These are phyloP conservation scores for Byssochlamys sp. DNA, from an alignment of 2,329 filamentous ascomycete genomes.

Conservation along the genomic window DNA sequence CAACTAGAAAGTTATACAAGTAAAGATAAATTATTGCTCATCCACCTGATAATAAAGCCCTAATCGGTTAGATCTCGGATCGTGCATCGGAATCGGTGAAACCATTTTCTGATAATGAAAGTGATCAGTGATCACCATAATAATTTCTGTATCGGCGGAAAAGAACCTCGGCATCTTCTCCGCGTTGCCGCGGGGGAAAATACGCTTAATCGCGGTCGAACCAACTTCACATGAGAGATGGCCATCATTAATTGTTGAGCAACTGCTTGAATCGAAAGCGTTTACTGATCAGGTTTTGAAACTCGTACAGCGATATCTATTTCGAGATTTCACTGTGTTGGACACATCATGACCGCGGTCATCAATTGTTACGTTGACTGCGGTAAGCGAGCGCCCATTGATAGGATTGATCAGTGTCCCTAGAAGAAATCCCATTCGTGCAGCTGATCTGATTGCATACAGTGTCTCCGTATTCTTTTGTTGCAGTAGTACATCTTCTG, in stretches of 20 bases:
- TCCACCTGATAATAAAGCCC: not conserved
- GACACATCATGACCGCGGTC: slow-evolving; percentile 44
- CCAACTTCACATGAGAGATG: not conserved
- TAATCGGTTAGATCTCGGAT: not conserved
- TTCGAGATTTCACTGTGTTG: not conserved
- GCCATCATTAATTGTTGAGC: not conserved
- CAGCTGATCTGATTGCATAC: not conserved
- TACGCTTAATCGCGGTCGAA: not conserved
- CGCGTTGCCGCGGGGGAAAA: not conserved
- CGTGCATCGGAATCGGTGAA: not conserved
- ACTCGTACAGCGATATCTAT: not conserved
- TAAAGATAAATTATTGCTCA: not conserved
- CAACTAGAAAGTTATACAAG: not conserved
- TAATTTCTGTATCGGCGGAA: not conserved
- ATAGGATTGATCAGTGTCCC: not conserved
- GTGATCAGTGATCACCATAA: not conserved
- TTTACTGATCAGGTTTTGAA: not conserved
- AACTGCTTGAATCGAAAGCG: not conserved
- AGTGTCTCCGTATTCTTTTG: slow-evolving; percentile 56
- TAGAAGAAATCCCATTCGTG: not conserved
- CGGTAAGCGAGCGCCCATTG: slow-evolving; percentile 40
- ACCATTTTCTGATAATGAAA: not conserved
- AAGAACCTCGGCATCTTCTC: not conserved
- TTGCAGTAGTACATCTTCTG: slow-evolving; percentile 48
- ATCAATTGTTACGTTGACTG: slow-evolving; percentile 61